phyloP scores from a whole-genome alignment of 345 rosid species.

The Excoecaria cochinchinensis region DNA sequence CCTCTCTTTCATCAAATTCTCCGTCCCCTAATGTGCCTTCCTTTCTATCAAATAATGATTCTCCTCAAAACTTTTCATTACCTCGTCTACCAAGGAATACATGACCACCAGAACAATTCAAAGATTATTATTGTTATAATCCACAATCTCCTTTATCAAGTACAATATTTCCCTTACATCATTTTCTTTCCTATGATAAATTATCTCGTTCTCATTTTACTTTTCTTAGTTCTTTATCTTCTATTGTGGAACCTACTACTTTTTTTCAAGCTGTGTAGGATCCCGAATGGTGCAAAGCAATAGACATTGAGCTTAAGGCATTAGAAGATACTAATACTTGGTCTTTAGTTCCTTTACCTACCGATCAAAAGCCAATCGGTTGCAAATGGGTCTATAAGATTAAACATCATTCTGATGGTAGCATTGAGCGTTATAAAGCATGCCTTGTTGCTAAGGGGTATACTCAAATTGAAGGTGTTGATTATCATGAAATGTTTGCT shows the following conservation, averaged over 20 bases:
- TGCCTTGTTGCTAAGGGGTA: no score
- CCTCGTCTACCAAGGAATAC: neutral
- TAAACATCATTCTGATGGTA: neutral
- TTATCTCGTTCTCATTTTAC: neutral
- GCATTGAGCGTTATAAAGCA: no score
- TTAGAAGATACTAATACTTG: neutral
- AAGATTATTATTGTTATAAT: neutral
- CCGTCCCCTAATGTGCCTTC: neutral
- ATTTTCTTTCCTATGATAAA: neutral
- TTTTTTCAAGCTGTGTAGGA: neutral
- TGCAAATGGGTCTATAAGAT: slow-evolving; percentile 1
- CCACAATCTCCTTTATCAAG: neutral
- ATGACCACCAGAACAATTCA: neutral
- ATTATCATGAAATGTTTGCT: neutral
- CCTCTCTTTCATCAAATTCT: neutral
- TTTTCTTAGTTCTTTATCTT: neutral
- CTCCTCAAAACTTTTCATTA: no score
- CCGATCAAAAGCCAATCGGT: neutral
- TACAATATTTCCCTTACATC: neutral
- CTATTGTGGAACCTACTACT: neutral
- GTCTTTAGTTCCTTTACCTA: neutral
- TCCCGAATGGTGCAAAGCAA: neutral
- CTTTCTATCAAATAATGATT: neutral
- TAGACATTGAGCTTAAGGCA: neutral
- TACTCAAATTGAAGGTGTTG: no score